Conservation (phyloP, 352 stramenopile genomes). For the Salisapilia sapeloensis region DNA sequence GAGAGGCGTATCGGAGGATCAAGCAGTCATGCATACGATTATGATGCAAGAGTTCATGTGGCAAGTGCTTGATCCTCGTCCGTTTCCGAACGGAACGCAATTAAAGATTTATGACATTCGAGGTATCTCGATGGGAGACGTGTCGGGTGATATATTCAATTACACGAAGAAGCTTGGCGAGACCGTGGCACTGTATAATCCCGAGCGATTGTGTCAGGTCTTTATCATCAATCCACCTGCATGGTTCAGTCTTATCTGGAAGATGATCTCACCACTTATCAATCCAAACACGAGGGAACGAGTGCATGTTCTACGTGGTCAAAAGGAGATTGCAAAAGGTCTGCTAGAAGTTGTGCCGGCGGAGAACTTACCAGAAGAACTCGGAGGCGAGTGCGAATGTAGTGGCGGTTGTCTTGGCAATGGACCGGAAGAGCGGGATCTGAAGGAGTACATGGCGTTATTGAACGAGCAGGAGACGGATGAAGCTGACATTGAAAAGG, state of each 20-base stretch:
- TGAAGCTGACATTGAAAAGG: conserved; percentile 14
- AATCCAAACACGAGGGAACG: conserved; percentile 58
- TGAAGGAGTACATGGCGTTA: conserved; percentile 39
- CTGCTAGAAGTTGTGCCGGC: conserved; percentile 44
- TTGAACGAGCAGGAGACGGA: conserved; percentile 12
- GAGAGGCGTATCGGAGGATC: conserved; percentile 31
- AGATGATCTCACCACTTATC: conserved; percentile 47
- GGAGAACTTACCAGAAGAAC: conserved; percentile 47
- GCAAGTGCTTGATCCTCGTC: conserved; percentile 39
- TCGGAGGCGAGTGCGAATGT: conserved; percentile 38
- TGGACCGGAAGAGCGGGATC: conserved; percentile 45
- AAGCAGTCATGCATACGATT: conserved; percentile 44
- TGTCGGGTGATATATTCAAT: conserved; percentile 43
- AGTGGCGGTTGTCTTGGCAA: conserved; percentile 36
- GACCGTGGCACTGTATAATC: conserved; percentile 50
- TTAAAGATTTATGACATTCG: conserved; percentile 63
- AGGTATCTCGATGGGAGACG: conserved; percentile 54
- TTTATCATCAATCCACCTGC: conserved; percentile 56
- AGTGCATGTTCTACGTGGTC: conserved; percentile 38
- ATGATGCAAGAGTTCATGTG: conserved; percentile 55
- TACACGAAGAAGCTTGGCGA: conserved; percentile 53
- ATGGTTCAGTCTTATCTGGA: conserved; percentile 75
- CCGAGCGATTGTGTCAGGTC: conserved; percentile 48
- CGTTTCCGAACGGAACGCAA: conserved; percentile 40
- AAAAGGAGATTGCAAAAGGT: conserved; percentile 56